Evolutionary conservation across 768 basidiomycete species (phyloP).

Genomic region (Suillus americanus): DNA sequence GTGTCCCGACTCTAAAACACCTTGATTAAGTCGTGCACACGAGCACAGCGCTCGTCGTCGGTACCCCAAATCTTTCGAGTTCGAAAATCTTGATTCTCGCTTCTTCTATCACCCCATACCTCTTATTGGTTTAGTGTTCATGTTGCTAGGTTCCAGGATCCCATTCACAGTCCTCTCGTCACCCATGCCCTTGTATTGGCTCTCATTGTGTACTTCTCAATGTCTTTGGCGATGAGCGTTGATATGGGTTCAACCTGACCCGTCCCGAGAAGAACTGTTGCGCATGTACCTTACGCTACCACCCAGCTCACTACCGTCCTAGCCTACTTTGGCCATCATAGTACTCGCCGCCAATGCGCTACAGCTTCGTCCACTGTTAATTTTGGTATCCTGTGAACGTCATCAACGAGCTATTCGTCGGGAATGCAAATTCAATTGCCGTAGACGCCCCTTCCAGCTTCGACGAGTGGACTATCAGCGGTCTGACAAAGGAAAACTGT

Average conservation of each 20-base stretch:
- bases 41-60: slow-evolving; percentile 34
- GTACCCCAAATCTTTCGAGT: slow-evolving; percentile 29
- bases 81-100: slow-evolving; percentile 28
- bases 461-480: no score
- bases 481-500: no score
- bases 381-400: slow-evolving; percentile 3
- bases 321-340: slow-evolving; percentile 25
- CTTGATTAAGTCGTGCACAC: slow-evolving; percentile 42
- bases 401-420: no score
- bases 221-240: slow-evolving; percentile 43
- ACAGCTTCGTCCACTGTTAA: slow-evolving; percentile 24
- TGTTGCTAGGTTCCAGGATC: slow-evolving; percentile 53
- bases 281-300: neutral
- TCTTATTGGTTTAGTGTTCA: slow-evolving; percentile 65
- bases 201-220: slow-evolving; percentile 54
- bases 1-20: slow-evolving; percentile 50
- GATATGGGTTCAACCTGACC: slow-evolving; percentile 32
- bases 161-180: slow-evolving; percentile 55
- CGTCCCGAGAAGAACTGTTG: neutral
- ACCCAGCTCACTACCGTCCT: neutral
- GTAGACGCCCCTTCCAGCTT: no score
- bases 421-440: no score
- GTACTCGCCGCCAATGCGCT: slow-evolving; percentile 25
- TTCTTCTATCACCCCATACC: slow-evolving; percentile 55
- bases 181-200: slow-evolving; percentile 57